phyloP scores from a whole-genome alignment of 1,284 basidiomycete species.

The Ustilago loliicola region DNA sequence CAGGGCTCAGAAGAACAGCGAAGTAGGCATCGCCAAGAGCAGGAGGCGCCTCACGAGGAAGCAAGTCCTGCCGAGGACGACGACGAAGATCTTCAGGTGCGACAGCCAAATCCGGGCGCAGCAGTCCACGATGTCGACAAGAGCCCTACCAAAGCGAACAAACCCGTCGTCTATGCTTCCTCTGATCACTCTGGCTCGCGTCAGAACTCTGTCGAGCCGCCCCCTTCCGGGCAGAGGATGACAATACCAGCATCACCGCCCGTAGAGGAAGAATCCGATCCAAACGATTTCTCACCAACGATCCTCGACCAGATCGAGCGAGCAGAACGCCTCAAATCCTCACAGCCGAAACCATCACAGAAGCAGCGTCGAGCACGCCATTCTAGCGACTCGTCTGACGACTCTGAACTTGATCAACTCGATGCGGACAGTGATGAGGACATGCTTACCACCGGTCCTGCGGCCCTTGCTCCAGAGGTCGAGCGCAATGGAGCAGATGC shows the following conservation, averaged over 20 bases:
- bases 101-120: conserved; percentile 30
- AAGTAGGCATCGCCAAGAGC: background rate
- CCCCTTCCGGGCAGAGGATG: background rate
- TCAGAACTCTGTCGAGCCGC: background rate
- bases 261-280: conserved; percentile 44
- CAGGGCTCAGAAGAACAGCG: background rate
- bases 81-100: conserved; percentile 22
- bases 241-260: background rate
- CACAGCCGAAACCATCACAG: conserved; percentile 11
- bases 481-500: background rate
- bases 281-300: conserved; percentile 17
- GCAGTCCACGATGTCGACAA: conserved; percentile 17
- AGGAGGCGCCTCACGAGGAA: background rate
- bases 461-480: background rate
- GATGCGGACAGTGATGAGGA: conserved; percentile 17
- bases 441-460: background rate
- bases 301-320: conserved; percentile 18
- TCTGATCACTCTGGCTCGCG: conserved; percentile 4
- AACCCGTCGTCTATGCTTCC: conserved; percentile 8
- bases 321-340: background rate
- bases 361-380: background rate
- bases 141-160: conserved; percentile 25
- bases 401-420: conserved; percentile 25
- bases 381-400: conserved; percentile 21
- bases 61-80: conserved; percentile 16